Conservation (phyloP, 768 basidiomycete species). For the Tephrocybe rancida region DNA sequence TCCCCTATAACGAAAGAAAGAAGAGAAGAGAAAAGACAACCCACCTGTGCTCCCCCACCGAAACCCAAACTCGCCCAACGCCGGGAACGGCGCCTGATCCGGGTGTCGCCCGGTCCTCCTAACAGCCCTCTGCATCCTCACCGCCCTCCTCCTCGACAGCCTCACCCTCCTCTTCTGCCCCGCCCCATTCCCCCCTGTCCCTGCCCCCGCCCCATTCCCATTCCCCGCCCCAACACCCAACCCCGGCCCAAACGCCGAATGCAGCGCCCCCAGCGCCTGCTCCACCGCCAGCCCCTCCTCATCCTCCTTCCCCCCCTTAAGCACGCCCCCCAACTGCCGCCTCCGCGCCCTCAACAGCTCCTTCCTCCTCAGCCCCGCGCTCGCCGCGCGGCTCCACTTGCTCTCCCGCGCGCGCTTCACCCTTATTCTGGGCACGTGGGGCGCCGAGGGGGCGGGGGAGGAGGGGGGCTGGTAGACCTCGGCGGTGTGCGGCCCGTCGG, state of each 20-base stretch:
- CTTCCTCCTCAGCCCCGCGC: constrained; percentile 1
- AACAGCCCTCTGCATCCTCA: constrained; percentile 49
- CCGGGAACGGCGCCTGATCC: constrained; percentile 50
- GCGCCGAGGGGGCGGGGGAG: constrained; percentile 8
- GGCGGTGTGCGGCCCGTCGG: constrained; percentile 26
- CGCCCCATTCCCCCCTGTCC: constrained; percentile 11
- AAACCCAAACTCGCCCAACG: constrained; percentile 57
- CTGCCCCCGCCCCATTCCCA: constrained; percentile 20
- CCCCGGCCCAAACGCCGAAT: constrained; percentile 25
- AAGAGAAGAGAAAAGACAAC: constrained; percentile 39
- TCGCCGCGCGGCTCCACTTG: background rate
- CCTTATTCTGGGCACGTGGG: no score
- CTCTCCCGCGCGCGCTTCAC: background rate
- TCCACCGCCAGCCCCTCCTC: constrained; percentile 67
- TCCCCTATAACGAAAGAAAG: constrained; percentile 2
- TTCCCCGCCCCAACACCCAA: constrained; percentile 20
- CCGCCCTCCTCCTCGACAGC: constrained; percentile 54
- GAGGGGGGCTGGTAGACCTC: constrained; percentile 19
- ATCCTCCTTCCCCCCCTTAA: background rate
- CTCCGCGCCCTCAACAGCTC: background rate
- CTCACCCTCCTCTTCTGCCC: constrained; percentile 39
- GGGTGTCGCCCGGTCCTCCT: constrained; percentile 44
- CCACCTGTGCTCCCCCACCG: constrained; percentile 69
- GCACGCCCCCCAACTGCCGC: background rate
- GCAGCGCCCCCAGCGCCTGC: constrained; percentile 67